Evolutionary conservation across 2,329 filamentous ascomycete species (phyloP).

Genomic region (Penicillium sp.): DNA sequence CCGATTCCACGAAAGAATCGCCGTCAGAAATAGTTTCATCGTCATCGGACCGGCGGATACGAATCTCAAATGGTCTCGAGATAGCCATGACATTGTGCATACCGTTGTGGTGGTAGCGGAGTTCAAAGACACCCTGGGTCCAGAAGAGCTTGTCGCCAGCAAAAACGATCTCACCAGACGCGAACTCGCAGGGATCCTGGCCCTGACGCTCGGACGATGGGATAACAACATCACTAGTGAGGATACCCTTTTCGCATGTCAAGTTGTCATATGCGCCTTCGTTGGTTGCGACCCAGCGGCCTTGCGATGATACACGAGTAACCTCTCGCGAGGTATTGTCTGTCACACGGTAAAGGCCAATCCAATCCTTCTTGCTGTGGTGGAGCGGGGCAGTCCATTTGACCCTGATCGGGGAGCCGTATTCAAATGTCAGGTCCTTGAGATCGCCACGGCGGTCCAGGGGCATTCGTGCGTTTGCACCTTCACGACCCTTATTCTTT

Average conservation of each 20-base stretch:
- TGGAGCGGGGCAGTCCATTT: conserved; percentile 82
- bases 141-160: conserved; percentile 92
- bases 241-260: conserved; percentile 66
- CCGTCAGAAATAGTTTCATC: conserved; percentile 55
- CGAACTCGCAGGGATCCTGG: conserved; percentile 49
- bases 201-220: conserved; percentile 37
- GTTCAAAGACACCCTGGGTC: conserved; percentile 92
- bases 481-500: conserved; percentile 63
- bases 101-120: conserved; percentile 90
- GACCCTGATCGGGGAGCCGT: conserved; percentile 80
- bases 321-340: conserved; percentile 80
- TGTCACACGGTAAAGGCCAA: conserved; percentile 89
- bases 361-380: conserved; percentile 87
- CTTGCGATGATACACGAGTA: conserved; percentile 74
- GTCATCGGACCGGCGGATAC: conserved; percentile 71
- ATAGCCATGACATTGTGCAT: conserved; percentile 90
- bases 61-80: conserved; percentile 84
- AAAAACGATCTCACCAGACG: conserved; percentile 76
- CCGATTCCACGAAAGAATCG: conserved; percentile 54
- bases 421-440: conserved; percentile 72
- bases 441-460: conserved; percentile 53
- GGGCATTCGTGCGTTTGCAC: conserved; percentile 58
- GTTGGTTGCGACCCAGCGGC: conserved; percentile 79
- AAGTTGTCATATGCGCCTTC: conserved; percentile 65
- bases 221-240: conserved; percentile 57